Base-by-base conservation (phyloP, 352 stramenopile genomes). In the Pythium dissotocum region DNA sequence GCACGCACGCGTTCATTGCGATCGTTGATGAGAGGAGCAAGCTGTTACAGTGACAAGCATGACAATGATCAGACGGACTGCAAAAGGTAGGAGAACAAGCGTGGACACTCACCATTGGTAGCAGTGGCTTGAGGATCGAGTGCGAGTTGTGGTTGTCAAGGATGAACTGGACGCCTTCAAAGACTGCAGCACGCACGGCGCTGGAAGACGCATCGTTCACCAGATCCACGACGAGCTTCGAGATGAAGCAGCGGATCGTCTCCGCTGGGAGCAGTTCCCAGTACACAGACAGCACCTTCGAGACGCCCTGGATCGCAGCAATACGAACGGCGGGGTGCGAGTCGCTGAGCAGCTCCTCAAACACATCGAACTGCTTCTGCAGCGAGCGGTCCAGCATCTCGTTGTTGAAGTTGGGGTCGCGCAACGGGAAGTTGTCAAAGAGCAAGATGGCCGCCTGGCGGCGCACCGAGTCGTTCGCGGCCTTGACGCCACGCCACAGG, bases 121-220 rank as follows among this genome's bases (percentile, higher is more conserved):
- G 69, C 8, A 96, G 73, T 13, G 88, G 83, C 75, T 94, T 96
- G 38, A 96, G 67, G 62, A 96, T 88, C 18, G 83, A 77, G 57
- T 96, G 88, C 1, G 86, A 91, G 55, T 94, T 85, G 65, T 96
- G 88, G 60, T 95, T 95, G 69, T 96, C 85, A 46, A 96, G 74
- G 54, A 96, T 90, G 61, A 95, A 91, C 48, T 90, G 85, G 32
- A 95, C 69, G 40, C 83, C 88, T 78, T 93, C 79, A 63, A 96
- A 92, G 9, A 96, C 87, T 24, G 88, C 87, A 42, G 85, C 85
- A 30, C 88, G 87, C n/a, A 96, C 87, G 46, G 71, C 79, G 51
- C 77, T 90, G 1, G 85, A 93, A 8, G 82, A 89, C 0, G 72
- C 77, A 55, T 96, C 88, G 56, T 96, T 90, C 36, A 92, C 85